These are phyloP conservation scores for Phytophthora palmivora DNA, from an alignment of 352 stramenopile genomes.

Conservation along the genomic window DNA sequence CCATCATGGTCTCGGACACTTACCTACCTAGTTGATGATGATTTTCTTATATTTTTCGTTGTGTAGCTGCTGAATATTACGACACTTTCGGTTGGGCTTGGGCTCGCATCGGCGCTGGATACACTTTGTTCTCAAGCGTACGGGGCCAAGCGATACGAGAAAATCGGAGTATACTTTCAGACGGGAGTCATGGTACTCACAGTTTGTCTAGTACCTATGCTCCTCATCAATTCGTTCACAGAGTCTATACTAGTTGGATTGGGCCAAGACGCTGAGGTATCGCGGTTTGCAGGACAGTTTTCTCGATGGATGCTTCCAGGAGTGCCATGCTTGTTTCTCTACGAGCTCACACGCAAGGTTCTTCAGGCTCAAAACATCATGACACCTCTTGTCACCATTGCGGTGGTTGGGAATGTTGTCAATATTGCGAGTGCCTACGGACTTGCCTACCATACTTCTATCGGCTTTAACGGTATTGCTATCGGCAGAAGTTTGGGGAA, in stretches of 20 bases:
- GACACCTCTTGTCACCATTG: conserved; percentile 72
- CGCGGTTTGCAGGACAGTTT: conserved; percentile 57
- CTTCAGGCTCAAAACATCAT: conserved; percentile 80
- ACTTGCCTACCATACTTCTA: conserved; percentile 69
- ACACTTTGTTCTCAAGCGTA: conserved; percentile 78
- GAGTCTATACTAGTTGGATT: conserved; percentile 46
- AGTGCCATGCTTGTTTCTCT: conserved; percentile 73
- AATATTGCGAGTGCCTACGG: conserved; percentile 62
- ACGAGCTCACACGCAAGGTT: conserved; percentile 79
- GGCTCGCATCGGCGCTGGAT: conserved; percentile 74
- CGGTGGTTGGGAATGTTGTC: conserved; percentile 65
- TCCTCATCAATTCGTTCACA: conserved; percentile 61
- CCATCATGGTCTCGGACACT: conserved; percentile 43
- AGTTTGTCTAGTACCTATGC: conserved; percentile 46
- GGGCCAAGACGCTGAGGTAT: conserved; percentile 53
- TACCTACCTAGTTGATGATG: not conserved
- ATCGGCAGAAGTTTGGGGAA: conserved; percentile 59
- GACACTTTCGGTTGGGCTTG: conserved; percentile 59
- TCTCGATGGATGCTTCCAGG: conserved; percentile 61
- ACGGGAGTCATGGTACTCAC: conserved; percentile 62
- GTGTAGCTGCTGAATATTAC: conserved; percentile 67
- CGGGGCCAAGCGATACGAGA: conserved; percentile 56
- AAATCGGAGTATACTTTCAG: conserved; percentile 83
- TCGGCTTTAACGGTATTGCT: conserved; percentile 74
- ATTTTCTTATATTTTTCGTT: not conserved